Evolutionary conservation across 345 rosid species (phyloP), one percentile per base, ranked within the genome.

Genomic region (Leavenworthia alabamica): DNA sequence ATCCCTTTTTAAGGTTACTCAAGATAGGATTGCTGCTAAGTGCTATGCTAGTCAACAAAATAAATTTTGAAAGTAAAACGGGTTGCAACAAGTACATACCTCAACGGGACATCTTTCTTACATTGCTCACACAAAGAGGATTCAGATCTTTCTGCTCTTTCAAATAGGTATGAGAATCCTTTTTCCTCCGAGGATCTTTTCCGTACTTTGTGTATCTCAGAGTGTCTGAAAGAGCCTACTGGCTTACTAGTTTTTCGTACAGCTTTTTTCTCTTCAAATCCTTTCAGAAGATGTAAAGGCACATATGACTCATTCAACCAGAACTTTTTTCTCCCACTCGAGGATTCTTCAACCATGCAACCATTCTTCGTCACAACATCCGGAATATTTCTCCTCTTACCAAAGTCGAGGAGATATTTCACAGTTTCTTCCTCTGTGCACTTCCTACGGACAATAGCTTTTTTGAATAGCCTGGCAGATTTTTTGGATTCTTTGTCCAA

Each of bases 351-450:
- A 55, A 85, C 75, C 62, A 74, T 47, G 53, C 71, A 70, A 27
- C 99, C 99, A 62, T 83, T 66, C 80, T 73, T 83, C 75, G 37
- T 27, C 33, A 89, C 97, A 53, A 85, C 67, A 12, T 85, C 84
- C 20, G 97, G 99, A 60, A 93, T 68, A 74, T 68, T 74, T 84
- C 82, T 93, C 77, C 99, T 85, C 78, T 89, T 89, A 51, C 99
- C 99, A 75, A 93, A 89, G 80, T 93, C 99, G 73, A 93, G 88
- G 77, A 93, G 97, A 81, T 89, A 93, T 72, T 82, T 93, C 40
- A 72, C 74, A 32, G 52, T 78, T 49, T 76, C 76, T 47, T 78
- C 85, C 62, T 85, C 97, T 13, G 70, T 8, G 58, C 71, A 53
- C 76, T 89, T 93, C 67, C 91, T 76, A 66, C 99, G 96, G 39